phyloP scores from a whole-genome alignment of 164 flowering plant genomes.

The Taxillus chinensis region DNA sequence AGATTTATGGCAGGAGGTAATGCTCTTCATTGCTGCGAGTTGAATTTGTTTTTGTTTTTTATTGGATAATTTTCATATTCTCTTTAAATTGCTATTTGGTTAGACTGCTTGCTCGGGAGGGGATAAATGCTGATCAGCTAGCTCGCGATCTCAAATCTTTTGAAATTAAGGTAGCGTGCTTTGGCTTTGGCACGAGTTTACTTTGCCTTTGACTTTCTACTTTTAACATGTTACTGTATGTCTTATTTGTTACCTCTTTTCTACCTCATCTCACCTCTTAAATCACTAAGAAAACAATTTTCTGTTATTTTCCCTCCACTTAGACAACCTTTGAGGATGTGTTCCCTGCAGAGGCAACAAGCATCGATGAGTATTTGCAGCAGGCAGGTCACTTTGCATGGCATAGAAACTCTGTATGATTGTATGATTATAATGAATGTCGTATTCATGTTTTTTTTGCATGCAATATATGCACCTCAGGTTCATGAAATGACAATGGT shows the following conservation, averaged over 20 bases:
- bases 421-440: background rate
- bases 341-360: constrained; percentile 89
- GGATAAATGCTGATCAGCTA: constrained; percentile 95
- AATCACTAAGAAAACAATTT: too few species aligned
- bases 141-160: constrained; percentile 94
- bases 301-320: constrained; percentile 9
- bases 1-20: too few species aligned
- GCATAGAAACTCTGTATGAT: background rate
- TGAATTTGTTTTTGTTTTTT: background rate
- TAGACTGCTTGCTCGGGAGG: constrained; percentile 92
- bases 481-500: constrained; percentile 98
- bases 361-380: constrained; percentile 84
- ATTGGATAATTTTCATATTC: background rate
- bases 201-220: too few species aligned
- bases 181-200: too few species aligned
- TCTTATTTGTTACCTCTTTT: background rate
- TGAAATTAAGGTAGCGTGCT: constrained; percentile 58
- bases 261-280: background rate
- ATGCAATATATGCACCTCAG: constrained; percentile 23
- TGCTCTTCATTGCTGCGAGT: too few species aligned
- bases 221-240: too few species aligned
- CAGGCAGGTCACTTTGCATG: constrained; percentile 46
- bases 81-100: background rate
- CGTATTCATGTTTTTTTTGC: background rate
- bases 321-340: constrained; percentile 97